Evolutionary conservation across 2,329 filamentous ascomycete species (phyloP), one percentile per base, ranked within the genome.

Genomic region (Falciphora oryzae): DNA sequence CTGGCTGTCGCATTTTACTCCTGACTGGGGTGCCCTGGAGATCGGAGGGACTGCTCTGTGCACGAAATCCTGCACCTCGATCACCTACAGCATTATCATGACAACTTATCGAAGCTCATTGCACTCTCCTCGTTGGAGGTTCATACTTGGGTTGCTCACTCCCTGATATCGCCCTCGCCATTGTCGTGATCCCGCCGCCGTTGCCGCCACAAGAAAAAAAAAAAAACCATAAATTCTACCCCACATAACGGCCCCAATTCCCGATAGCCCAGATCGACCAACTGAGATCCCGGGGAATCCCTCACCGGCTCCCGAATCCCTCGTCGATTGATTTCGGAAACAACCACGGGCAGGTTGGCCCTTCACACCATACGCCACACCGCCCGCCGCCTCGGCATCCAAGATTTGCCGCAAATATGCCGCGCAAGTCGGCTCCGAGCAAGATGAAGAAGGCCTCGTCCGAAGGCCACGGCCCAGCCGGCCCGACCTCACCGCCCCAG

Each of bases 61-160:
- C 44, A 53, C 22, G 44, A 53, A 53, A 53, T 53, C 44, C 44
- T 53, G 44, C 44, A 53, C 44, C 44, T 53, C 44, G 22, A 53
- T 53, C 50, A 53, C 27, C 62, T 25, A 59, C 53, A 38, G 58
- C 32, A 57, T 59, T 80, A 81, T 79, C 77, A 81, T 80, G 79
- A 79, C 75, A 74, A 76, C 74, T 74, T 76, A 77, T 73, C 76
- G 72, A 72, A 75, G 71, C 68, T 72, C 74, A 70, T 71, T 75
- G 68, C 73, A 70, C 71, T 78, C 76, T 77, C 78, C 77, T 74
- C 73, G 73, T 71, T 77, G 78, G 79, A 80, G 78, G 73, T 75
- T 77, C 72, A 71, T 78, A 73, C 74, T 76, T 72, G 75, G 76
- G 77, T 73, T 77, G 68, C 73, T 78, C 71, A 77, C 74, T 66